Conservation (phyloP, 2,329 filamentous ascomycete species). For the Neofusicoccum parvum region DNA sequence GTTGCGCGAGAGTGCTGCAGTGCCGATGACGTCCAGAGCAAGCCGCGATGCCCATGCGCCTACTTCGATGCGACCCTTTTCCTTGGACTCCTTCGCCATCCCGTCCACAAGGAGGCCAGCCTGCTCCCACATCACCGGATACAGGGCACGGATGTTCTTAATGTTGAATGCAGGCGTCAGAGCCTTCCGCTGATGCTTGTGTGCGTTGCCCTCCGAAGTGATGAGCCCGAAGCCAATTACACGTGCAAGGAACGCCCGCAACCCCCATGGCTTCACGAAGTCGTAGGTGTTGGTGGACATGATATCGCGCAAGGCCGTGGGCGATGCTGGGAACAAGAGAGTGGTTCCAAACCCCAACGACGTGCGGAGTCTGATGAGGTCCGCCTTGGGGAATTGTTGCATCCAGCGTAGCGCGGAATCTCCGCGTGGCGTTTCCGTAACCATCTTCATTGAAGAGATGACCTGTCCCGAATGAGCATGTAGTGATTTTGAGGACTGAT, state of each 20-base stretch:
- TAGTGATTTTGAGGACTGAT: no score
- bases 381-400: background rate
- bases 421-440: background rate
- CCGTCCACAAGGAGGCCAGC: background rate
- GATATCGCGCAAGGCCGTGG: constrained; percentile 28
- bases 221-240: constrained; percentile 50
- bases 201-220: constrained; percentile 45
- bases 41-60: constrained; percentile 37
- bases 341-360: background rate
- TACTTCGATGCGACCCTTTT: constrained; percentile 44
- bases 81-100: constrained; percentile 39
- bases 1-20: constrained; percentile 38
- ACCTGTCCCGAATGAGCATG: background rate
- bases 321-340: constrained; percentile 26
- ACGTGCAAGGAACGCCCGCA: constrained; percentile 43
- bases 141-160: constrained; percentile 76
- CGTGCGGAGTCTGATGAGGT: background rate
- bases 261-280: constrained; percentile 46
- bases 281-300: constrained; percentile 51
- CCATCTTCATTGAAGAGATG: background rate
- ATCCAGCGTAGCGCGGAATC: background rate
- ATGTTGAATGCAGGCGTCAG: constrained; percentile 77
- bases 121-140: constrained; percentile 70
- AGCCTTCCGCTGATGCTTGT: constrained; percentile 61
- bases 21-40: constrained; percentile 40